Base-by-base conservation (phyloP, 176 grass and related monocot species). In the Musa schizocarpa region DNA sequence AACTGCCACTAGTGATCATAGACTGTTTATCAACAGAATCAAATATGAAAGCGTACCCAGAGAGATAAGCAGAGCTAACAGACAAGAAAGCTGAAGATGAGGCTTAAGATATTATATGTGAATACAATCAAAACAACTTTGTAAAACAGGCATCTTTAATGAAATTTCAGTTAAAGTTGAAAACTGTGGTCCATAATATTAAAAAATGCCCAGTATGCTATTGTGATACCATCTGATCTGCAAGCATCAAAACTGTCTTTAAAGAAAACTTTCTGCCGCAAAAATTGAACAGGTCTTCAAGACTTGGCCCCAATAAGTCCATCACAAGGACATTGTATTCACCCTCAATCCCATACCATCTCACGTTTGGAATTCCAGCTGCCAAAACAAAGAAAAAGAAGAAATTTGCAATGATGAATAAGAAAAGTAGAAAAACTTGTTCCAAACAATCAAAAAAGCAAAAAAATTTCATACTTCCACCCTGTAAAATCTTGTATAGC, bases 241-340 rank as follows among this genome's bases (percentile, higher is more conserved):
- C 86, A 87, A 92, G 92, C 89, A 96, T 96, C 66, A 96, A 72
- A 91, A 92, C 89, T 48, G 92, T 96, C 79, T 96, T 96, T 11
- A 96, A 59, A 55, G 92, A 96, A 13, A 91, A 10, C 34, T 96
- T 96, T 82, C 88, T 88, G 77, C 83, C 88, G 59, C 92, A 96
- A 82, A 96, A 91, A 75, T 83, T 91, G 73, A 96, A 96, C 74
- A 96, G 85, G 11, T 88, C 92, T 79, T 96, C 92, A 13, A 96
- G 88, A 81, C 81, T 88, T 69, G 83, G 92, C 58, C 88, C 88
- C 75, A 96, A 75, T 67, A 91, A 77, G 74, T 96, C 92, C 92
- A 91, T 88, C 68, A 96, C 86, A 68, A 96, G 83, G 78, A 96
- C 92, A 87, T 96, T 96, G 73, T 96, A 96, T 63, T 96, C 88